Conservation (phyloP, 768 basidiomycete genomes). For the Termitomyces sp. region DNA sequence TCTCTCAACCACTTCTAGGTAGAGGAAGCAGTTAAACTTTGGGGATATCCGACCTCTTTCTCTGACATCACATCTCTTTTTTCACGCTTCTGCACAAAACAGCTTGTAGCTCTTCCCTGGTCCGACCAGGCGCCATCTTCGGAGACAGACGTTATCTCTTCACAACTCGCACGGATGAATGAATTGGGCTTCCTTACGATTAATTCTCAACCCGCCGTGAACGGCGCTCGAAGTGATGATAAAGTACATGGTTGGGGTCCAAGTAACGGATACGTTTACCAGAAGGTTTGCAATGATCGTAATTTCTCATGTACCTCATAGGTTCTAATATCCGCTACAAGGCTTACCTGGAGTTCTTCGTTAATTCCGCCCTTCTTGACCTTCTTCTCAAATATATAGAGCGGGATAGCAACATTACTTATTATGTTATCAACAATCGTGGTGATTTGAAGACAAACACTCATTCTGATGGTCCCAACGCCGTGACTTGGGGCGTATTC, state of each 20-base stretch:
- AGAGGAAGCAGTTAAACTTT: slow-evolving; percentile 81
- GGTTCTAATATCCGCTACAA: slow-evolving; percentile 21
- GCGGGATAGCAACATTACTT: slow-evolving; percentile 83
- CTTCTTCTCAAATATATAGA: slow-evolving; percentile 78
- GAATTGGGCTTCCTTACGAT: slow-evolving; percentile 91
- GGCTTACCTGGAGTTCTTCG: slow-evolving; percentile 97
- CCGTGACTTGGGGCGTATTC: slow-evolving; percentile 99
- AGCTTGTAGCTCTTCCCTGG: slow-evolving; percentile 85
- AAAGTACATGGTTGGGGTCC: slow-evolving; percentile 92
- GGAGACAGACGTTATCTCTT: slow-evolving; percentile 79
- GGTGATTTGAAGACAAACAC: slow-evolving; percentile 95
- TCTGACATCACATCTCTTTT: slow-evolving; percentile 72
- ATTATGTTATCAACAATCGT: slow-evolving; percentile 95
- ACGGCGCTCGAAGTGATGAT: slow-evolving; percentile 82
- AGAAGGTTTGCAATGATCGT: slow-evolving; percentile 54
- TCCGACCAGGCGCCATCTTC: slow-evolving; percentile 82
- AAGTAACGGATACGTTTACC: slow-evolving; percentile 89
- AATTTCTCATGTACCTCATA: background rate
- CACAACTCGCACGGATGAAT: slow-evolving; percentile 81
- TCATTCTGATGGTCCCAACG: slow-evolving; percentile 92
- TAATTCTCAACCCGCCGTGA: slow-evolving; percentile 95
- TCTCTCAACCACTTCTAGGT: slow-evolving; percentile 40
- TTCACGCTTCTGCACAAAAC: slow-evolving; percentile 70
- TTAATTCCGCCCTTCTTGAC: slow-evolving; percentile 65
- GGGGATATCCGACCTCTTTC: slow-evolving; percentile 73